Conservation (phyloP, 1,284 basidiomycete genomes). For the Lentinula novae-zelandiae region DNA sequence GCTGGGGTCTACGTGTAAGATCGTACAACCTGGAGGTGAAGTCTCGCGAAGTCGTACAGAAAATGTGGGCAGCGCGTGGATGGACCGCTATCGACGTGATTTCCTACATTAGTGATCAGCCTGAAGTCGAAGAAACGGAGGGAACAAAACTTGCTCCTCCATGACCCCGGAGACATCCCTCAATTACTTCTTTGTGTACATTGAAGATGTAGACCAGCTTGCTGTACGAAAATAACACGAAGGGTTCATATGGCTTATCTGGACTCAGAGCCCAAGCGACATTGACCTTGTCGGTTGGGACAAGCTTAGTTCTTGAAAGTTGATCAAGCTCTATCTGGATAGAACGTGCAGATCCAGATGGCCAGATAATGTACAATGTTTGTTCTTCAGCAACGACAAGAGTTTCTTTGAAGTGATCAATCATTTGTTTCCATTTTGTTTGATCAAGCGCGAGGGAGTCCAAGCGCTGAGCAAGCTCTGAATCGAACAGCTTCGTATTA, state of each 20-base stretch:
- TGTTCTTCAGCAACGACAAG: conserved; percentile 46
- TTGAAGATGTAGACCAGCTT: conserved; percentile 53
- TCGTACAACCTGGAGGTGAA: conserved; percentile 64
- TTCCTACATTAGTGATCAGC: conserved; percentile 33
- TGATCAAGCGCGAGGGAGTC: conserved; percentile 15
- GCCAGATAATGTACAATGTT: conserved; percentile 35
- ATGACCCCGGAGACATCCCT: conserved; percentile 58
- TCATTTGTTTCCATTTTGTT: conserved; percentile 41
- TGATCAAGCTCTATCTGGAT: conserved; percentile 33
- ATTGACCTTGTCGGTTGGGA: conserved; percentile 20
- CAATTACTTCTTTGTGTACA: conserved; percentile 32
- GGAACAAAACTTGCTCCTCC: conserved; percentile 50
- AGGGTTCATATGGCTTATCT: conserved; percentile 42
- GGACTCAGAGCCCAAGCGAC: conserved; percentile 57
- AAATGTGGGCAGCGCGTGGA: conserved; percentile 49
- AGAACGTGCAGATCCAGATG: conserved; percentile 28
- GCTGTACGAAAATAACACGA: conserved; percentile 49
- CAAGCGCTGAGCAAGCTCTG: background rate
- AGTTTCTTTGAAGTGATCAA: conserved; percentile 43
- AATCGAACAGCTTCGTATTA: background rate
- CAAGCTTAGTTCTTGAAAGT: conserved; percentile 1
- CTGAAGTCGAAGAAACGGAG: conserved; percentile 8
- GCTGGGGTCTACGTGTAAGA: conserved; percentile 35
- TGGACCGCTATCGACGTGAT: conserved; percentile 67
- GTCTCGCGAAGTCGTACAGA: conserved; percentile 69